These are phyloP conservation scores for Halophytophthora polymorphica DNA, from an alignment of 352 stramenopile species.

Conservation along the genomic window DNA sequence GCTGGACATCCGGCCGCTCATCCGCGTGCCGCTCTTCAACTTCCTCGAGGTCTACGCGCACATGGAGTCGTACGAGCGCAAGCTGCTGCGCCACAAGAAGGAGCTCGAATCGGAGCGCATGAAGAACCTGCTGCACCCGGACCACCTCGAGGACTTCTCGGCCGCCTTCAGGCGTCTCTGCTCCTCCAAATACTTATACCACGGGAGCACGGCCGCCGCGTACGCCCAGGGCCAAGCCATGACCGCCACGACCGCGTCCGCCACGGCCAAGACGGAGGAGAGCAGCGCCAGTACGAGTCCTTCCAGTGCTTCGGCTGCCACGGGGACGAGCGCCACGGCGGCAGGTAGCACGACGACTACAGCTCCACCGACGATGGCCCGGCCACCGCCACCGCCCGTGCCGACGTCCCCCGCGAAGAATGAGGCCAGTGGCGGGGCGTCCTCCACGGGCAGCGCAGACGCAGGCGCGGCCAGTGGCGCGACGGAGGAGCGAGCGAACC, in stretches of 20 bases:
- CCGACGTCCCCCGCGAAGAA: slow-evolving; percentile 46
- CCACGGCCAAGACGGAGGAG: slow-evolving; percentile 6
- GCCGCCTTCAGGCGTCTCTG: slow-evolving; percentile 76
- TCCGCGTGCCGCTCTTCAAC: slow-evolving; percentile 85
- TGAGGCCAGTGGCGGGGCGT: slow-evolving; percentile 10
- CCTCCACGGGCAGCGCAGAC: slow-evolving; percentile 15
- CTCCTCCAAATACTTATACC: slow-evolving; percentile 83
- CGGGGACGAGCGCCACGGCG: slow-evolving; percentile 9
- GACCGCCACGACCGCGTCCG: slow-evolving; percentile 24
- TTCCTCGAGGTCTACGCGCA: slow-evolving; percentile 87
- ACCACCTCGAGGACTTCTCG: slow-evolving; percentile 69
- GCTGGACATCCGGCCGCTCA: slow-evolving; percentile 73
- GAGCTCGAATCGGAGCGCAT: slow-evolving; percentile 84
- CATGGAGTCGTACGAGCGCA: slow-evolving; percentile 86
- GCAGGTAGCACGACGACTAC: slow-evolving; percentile 10
- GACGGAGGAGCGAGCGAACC: slow-evolving; percentile 34
- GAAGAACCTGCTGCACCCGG: slow-evolving; percentile 75
- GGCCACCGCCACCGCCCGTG: slow-evolving; percentile 14
- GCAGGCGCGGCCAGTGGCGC: slow-evolving; percentile 31
- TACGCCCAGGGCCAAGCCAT: background rate
- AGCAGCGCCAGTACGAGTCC: slow-evolving; percentile 14
- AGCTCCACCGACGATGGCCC: slow-evolving; percentile 19
- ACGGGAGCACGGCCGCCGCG: slow-evolving; percentile 29
- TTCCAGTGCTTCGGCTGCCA: no score
- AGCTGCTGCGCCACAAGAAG: slow-evolving; percentile 83